These are phyloP conservation scores for Fusarium circinatum DNA, from an alignment of 2,329 filamentous ascomycete genomes.

Conservation along the genomic window DNA sequence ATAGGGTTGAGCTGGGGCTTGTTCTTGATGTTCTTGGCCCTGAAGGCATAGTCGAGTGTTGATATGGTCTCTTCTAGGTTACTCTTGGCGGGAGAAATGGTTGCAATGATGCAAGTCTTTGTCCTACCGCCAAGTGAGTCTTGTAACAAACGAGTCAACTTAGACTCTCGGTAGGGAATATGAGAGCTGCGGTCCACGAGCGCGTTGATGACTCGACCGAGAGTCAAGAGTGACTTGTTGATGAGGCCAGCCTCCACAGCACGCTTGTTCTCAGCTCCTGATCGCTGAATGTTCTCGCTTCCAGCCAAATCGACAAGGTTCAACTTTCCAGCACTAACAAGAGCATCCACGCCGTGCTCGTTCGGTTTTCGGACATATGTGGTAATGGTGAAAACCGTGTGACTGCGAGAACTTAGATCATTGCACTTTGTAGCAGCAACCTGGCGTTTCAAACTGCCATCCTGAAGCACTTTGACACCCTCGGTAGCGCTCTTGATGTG, in stretches of 20 bases:
- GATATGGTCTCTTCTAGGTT: slow-evolving; percentile 99
- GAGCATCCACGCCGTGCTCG: slow-evolving; percentile 88
- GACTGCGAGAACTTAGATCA: slow-evolving; percentile 94
- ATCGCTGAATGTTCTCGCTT: slow-evolving; percentile 97
- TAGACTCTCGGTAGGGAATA: slow-evolving; percentile 93
- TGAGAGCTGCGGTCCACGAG: slow-evolving; percentile 90
- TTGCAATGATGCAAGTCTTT: slow-evolving; percentile 99
- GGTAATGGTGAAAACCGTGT: slow-evolving; percentile 97
- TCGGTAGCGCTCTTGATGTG: slow-evolving; percentile 87
- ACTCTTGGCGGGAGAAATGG: slow-evolving; percentile 91
- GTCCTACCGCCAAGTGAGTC: slow-evolving; percentile 95
- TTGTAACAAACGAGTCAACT: slow-evolving; percentile 92
- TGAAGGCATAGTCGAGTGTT: slow-evolving; percentile 96
- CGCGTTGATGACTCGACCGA: slow-evolving; percentile 97
- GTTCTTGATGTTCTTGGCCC: slow-evolving; percentile 98
- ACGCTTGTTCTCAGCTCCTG: slow-evolving; percentile 97
- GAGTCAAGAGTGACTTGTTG: slow-evolving; percentile 95
- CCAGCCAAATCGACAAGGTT: slow-evolving; percentile 97
- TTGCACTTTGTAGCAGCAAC: slow-evolving; percentile 99
- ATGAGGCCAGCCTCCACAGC: slow-evolving; percentile 95
- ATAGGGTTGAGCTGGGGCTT: slow-evolving; percentile 95
- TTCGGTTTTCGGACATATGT: slow-evolving; percentile 85
- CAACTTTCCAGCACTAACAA: slow-evolving; percentile 89
- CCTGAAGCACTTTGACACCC: slow-evolving; percentile 88
- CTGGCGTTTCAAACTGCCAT: slow-evolving; percentile 91